These are phyloP conservation scores for Monosporascus sp. DNA, from an alignment of 2,329 filamentous ascomycete genomes.

Conservation along the genomic window DNA sequence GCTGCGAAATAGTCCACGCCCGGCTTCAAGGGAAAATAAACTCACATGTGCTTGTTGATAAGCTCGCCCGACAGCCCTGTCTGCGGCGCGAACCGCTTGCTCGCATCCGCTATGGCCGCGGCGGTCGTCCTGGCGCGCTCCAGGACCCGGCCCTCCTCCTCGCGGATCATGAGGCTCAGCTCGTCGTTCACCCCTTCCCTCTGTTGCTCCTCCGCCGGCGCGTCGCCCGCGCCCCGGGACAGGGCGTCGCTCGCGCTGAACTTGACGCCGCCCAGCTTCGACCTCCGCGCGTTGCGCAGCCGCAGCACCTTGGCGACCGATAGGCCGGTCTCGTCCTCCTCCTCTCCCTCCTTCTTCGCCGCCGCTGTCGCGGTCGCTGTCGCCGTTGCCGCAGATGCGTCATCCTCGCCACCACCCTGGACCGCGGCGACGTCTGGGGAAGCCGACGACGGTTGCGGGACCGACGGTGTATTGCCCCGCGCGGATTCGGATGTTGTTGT, in stretches of 20 bases:
- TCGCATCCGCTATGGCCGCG: constrained; percentile 28
- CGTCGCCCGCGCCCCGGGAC: constrained; percentile 11
- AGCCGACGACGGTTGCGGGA: neutral
- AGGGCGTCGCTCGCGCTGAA: constrained; percentile 37
- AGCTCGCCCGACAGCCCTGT: constrained; percentile 62
- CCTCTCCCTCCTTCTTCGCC: constrained; percentile 9
- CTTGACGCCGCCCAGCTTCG: constrained; percentile 49
- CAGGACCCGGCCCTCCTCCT: constrained; percentile 26
- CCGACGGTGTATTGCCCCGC: neutral
- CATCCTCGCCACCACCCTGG: too few species aligned
- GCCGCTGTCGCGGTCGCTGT: constrained; percentile 6
- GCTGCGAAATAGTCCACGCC: too few species aligned
- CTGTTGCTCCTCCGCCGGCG: constrained; percentile 5
- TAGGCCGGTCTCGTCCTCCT: constrained; percentile 31
- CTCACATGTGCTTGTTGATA: constrained; percentile 76
- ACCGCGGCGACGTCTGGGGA: neutral
- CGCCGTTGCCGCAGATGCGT: constrained; percentile 6
- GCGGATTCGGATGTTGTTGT: constrained; percentile 1
- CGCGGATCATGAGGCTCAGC: constrained; percentile 31
- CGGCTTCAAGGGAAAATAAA: constrained; percentile 15
- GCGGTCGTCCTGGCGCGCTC: constrained; percentile 24
- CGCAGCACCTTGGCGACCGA: constrained; percentile 48
- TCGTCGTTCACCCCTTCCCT: constrained; percentile 22
- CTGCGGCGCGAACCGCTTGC: constrained; percentile 63
- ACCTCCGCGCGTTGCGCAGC: constrained; percentile 46